These are phyloP conservation scores for Ogataea nitratoaversa DNA, from an alignment of 805 yeast species.

Conservation along the genomic window DNA sequence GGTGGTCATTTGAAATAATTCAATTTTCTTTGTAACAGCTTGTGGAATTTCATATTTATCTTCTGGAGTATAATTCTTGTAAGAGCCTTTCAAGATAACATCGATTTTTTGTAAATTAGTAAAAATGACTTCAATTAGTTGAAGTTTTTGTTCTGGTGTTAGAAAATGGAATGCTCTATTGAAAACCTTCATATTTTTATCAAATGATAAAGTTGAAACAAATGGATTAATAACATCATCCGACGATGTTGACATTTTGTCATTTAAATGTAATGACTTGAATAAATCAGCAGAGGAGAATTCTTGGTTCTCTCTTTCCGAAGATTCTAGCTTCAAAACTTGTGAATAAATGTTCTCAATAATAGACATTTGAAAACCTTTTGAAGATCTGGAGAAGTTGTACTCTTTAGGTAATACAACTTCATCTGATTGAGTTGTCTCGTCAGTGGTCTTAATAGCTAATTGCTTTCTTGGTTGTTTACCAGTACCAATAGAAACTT, in stretches of 20 bases:
- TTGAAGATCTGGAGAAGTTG: slow-evolving; percentile 33
- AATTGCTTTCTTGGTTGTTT: slow-evolving; percentile 86
- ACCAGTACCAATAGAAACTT: slow-evolving; percentile 71
- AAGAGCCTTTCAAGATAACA: slow-evolving; percentile 75
- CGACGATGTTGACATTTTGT: slow-evolving; percentile 44
- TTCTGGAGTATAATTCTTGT: slow-evolving; percentile 49
- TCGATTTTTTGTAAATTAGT: slow-evolving; percentile 75
- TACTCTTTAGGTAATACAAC: slow-evolving; percentile 29
- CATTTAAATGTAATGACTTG: slow-evolving; percentile 74
- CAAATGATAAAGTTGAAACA: slow-evolving; percentile 73
- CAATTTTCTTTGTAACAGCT: slow-evolving; percentile 55
- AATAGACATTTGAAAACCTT: slow-evolving; percentile 55
- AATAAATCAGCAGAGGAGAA: slow-evolving; percentile 54
- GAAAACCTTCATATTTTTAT: slow-evolving; percentile 84
- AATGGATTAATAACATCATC: slow-evolving; percentile 73
- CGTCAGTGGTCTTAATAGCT: slow-evolving; percentile 42
- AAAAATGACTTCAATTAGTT: slow-evolving; percentile 72
- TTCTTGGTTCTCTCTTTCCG: slow-evolving; percentile 52
- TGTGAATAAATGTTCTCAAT: slow-evolving; percentile 78
- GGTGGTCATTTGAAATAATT: slow-evolving; percentile 73
- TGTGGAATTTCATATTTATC: slow-evolving; percentile 47
- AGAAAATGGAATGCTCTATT: slow-evolving; percentile 85
- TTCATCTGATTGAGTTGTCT: slow-evolving; percentile 15
- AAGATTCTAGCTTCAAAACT: slow-evolving; percentile 75
- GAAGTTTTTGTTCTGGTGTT: slow-evolving; percentile 67